A percentile compares a stretch with the other conserved stretches of the same genome.
phyloP scores from a whole-genome alignment of 2,329 filamentous ascomycete species.

The Botrytis squamosa region DNA sequence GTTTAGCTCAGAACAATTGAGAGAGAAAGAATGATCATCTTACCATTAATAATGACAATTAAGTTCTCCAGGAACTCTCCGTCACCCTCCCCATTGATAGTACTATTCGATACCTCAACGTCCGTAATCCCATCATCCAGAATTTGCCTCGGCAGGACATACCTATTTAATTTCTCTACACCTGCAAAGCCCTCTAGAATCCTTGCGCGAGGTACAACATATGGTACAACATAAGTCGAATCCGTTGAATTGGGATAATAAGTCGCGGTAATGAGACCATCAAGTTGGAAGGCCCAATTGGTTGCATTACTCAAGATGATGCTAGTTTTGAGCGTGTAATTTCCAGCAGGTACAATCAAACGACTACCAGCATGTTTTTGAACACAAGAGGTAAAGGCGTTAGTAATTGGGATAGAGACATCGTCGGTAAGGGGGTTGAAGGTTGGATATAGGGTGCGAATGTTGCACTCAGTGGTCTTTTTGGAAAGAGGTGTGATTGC shows the following conservation, averaged over 20 bases:
- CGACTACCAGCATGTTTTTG: conserved; percentile 19
- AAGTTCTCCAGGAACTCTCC: conserved; percentile 43
- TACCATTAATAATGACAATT: conserved; percentile 48
- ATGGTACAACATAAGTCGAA: conserved; percentile 10
- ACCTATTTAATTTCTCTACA: conserved; percentile 35
- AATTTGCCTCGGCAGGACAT: not conserved
- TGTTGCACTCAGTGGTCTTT: conserved; percentile 38
- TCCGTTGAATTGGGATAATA: conserved; percentile 12
- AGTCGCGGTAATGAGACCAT: conserved; percentile 52
- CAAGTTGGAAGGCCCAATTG: conserved; percentile 51
- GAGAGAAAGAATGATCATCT: not conserved
- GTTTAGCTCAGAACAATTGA: conserved; percentile 30
- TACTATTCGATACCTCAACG: conserved; percentile 35
- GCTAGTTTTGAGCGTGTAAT: conserved; percentile 50
- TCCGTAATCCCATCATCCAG: conserved; percentile 37
- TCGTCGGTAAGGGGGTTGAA: conserved; percentile 33
- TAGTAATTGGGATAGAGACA: conserved; percentile 36
- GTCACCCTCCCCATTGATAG: conserved; percentile 27
- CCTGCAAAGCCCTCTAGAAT: conserved; percentile 38
- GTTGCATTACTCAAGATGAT: conserved; percentile 48
- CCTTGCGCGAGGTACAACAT: conserved; percentile 5
- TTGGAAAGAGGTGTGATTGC: conserved; percentile 35
- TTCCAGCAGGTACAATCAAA: conserved; percentile 33
- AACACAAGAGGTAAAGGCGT: conserved; percentile 38
- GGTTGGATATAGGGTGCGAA: conserved; percentile 39